A percentile compares a stretch with the other conserved stretches of the same genome.
phyloP scores from a whole-genome alignment of 2,329 filamentous ascomycete species.

The Cladosporium velox region DNA sequence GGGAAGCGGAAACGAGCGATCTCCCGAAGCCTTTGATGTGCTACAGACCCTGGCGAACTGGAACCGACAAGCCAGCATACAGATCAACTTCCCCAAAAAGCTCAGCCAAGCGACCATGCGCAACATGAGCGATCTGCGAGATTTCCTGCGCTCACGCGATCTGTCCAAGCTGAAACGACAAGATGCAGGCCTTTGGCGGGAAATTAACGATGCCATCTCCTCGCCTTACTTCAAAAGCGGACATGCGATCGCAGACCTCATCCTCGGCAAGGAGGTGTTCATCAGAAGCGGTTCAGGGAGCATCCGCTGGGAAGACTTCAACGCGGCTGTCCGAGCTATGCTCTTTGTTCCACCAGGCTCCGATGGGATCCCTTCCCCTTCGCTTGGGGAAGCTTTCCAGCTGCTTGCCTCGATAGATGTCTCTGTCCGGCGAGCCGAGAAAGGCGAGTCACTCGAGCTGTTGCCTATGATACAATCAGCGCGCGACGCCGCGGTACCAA shows the following conservation, averaged over 20 bases:
- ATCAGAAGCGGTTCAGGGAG: not conserved
- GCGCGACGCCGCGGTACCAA: not conserved
- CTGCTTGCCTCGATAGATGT: constrained; percentile 9
- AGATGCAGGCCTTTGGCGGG: not conserved
- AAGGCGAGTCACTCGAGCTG: constrained; percentile 6
- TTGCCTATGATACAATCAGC: constrained; percentile 17
- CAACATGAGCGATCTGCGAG: constrained; percentile 11
- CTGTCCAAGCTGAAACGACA: not conserved
- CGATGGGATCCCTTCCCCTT: not conserved
- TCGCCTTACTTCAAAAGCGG: constrained; percentile 15
- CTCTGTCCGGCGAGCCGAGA: not conserved
- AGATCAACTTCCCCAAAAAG: not conserved
- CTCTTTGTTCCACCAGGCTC: not conserved
- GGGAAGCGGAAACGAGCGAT: not conserved
- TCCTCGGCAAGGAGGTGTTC: constrained; percentile 16
- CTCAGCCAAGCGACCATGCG: constrained; percentile 5
- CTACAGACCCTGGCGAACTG: constrained; percentile 18
- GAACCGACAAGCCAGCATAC: constrained; percentile 5
- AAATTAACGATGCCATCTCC: not conserved
- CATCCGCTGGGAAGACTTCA: constrained; percentile 6
- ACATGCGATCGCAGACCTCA: constrained; percentile 14
- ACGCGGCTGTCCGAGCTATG: not conserved
- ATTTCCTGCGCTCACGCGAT: not conserved
- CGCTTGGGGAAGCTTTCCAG: not conserved
- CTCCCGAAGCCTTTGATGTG: not conserved